These are phyloP conservation scores for Termitomyces titanicus DNA, from an alignment of 768 basidiomycete species.

Conservation along the genomic window DNA sequence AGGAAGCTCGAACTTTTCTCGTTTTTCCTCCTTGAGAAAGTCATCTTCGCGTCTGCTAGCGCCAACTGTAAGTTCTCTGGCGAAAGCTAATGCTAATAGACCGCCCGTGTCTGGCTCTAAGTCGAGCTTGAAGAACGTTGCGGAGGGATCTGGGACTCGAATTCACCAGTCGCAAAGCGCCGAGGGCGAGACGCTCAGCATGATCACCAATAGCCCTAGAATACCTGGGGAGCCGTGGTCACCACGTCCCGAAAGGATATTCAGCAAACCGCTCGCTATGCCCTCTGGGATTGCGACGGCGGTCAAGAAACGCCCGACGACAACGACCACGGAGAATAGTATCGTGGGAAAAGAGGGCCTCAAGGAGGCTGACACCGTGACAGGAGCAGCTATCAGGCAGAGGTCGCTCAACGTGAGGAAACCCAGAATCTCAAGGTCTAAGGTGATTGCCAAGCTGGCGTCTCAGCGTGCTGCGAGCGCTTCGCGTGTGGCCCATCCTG, in stretches of 20 bases:
- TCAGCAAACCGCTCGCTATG: constrained; percentile 47
- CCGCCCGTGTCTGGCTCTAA: constrained; percentile 9
- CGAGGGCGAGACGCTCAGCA: constrained; percentile 3
- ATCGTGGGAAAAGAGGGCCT: not conserved
- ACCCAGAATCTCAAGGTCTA: constrained; percentile 78
- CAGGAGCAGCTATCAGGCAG: constrained; percentile 9
- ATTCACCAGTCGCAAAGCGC: not conserved
- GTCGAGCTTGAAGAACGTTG: constrained; percentile 7
- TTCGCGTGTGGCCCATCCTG: constrained; percentile 4
- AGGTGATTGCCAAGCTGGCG: constrained; percentile 72
- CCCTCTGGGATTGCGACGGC: constrained; percentile 36
- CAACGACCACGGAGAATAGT: not conserved
- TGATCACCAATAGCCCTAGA: constrained; percentile 33
- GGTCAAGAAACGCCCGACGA: constrained; percentile 24
- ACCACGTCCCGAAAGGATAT: constrained; percentile 35
- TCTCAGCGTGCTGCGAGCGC: constrained; percentile 57
- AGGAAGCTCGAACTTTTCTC: constrained; percentile 18
- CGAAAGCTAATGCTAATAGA: constrained; percentile 42
- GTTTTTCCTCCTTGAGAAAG: constrained; percentile 15
- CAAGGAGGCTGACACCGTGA: not conserved
- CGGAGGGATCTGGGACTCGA: not conserved
- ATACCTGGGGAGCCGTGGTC: constrained; percentile 21
- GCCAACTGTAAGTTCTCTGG: constrained; percentile 75
- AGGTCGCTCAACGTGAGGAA: constrained; percentile 46
- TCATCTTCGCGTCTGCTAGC: constrained; percentile 53